These are phyloP conservation scores for Myxozyma mucilagina DNA, from an alignment of 805 yeast species.

Conservation along the genomic window DNA sequence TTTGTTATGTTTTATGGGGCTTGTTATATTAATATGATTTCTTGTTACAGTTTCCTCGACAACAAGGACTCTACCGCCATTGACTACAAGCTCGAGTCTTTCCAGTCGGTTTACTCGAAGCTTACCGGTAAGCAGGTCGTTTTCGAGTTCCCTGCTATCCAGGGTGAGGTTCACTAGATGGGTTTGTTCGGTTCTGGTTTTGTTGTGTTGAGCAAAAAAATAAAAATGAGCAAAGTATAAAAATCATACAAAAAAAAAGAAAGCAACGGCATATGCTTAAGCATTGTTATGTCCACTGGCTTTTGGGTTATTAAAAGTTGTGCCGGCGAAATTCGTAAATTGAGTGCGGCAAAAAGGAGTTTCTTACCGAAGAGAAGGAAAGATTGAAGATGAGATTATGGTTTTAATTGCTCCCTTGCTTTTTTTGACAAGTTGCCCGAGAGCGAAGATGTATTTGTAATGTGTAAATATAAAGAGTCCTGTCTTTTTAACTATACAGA, in stretches of 20 bases:
- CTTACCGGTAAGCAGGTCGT: conserved; percentile 99
- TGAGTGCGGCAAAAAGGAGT: neutral
- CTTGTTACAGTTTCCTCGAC: conserved; percentile 62
- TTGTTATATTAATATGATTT: neutral
- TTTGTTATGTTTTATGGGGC: neutral
- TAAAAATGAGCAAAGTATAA: conserved; percentile 1
- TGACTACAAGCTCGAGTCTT: conserved; percentile 98
- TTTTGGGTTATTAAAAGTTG: neutral
- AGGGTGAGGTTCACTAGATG: conserved; percentile 43
- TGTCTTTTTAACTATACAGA: neutral
- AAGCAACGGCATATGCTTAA: neutral
- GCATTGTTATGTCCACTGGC: neutral
- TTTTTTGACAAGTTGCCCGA: neutral
- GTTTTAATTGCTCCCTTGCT: neutral
- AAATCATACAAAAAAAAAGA: neutral
- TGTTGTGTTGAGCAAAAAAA: conserved; percentile 5
- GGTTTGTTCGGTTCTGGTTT: neutral
- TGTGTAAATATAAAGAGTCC: conserved; percentile 3
- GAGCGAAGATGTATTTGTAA: conserved; percentile 4
- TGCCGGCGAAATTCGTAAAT: no score
- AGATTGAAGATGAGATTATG: neutral
- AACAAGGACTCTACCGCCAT: conserved; percentile 95
- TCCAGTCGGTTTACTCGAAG: conserved; percentile 97
- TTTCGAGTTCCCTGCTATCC: conserved; percentile 75
- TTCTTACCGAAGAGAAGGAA: neutral